These are phyloP conservation scores for Diplodia corticola DNA, from an alignment of 2,329 filamentous ascomycete species.

Conservation along the genomic window DNA sequence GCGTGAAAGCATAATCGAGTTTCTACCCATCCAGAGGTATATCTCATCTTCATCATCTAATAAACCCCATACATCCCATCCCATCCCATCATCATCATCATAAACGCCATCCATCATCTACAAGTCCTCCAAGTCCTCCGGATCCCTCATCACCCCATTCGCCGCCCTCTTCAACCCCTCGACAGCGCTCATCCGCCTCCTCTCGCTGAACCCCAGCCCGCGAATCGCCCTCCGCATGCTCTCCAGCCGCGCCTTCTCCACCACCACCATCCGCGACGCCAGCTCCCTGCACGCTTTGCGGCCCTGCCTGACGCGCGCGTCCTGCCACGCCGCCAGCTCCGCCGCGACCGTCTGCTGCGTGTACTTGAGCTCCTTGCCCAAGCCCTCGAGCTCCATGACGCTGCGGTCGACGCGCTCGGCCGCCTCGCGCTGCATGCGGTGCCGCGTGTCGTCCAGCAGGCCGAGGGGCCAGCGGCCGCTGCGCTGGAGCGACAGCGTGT, in stretches of 20 bases:
- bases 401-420: conserved; percentile 74
- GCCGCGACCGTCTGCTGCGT: conserved; percentile 91
- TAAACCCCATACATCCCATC: background rate
- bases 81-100: background rate
- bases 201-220: conserved; percentile 41
- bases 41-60: conserved; percentile 13
- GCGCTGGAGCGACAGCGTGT: conserved; percentile 70
- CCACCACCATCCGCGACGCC: conserved; percentile 74
- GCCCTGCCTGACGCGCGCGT: conserved; percentile 78
- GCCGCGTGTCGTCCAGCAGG: conserved; percentile 82
- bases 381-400: conserved; percentile 67
- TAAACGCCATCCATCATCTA: background rate
- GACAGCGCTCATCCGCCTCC: background rate
- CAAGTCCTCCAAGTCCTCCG: conserved; percentile 12
- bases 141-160: background rate
- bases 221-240: conserved; percentile 78
- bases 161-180: conserved; percentile 3
- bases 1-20: background rate
- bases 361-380: conserved; percentile 83
- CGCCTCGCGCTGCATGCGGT: conserved; percentile 78
- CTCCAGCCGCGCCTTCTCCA: conserved; percentile 76
- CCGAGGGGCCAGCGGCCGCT: conserved; percentile 78
- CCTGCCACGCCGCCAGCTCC: conserved; percentile 92
- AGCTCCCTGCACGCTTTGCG: conserved; percentile 72
- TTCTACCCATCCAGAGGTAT: background rate